phyloP scores from a whole-genome alignment of 345 rosid genomes.

The Melastoma malabathricum region DNA sequence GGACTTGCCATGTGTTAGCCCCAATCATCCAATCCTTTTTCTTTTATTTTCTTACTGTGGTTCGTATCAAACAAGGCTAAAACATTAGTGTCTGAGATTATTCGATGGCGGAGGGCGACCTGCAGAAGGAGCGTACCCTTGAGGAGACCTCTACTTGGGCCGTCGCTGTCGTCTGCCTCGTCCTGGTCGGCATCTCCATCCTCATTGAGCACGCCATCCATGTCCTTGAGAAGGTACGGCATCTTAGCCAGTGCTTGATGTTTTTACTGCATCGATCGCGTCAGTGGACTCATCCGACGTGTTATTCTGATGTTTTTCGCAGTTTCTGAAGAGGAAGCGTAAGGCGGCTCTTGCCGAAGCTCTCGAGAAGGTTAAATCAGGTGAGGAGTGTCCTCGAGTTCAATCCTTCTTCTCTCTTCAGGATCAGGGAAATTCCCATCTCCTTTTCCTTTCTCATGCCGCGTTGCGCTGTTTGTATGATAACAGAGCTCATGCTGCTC shows the following conservation, averaged over 20 bases:
- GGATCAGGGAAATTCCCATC: background rate
- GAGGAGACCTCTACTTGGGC: constrained; percentile 38
- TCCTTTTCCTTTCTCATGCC: background rate
- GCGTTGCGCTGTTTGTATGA: constrained; percentile 3
- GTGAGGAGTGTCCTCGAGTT: constrained; percentile 16
- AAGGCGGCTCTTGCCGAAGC: constrained; percentile 65
- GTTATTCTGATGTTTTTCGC: constrained; percentile 7
- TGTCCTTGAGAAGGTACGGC: constrained; percentile 17
- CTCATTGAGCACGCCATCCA: constrained; percentile 24
- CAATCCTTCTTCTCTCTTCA: background rate
- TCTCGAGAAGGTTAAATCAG: constrained; percentile 82
- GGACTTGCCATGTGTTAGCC: background rate
- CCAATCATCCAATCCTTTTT: background rate
- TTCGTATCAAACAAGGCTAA: no score
- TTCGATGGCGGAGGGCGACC: constrained; percentile 2
- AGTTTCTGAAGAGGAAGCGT: constrained; percentile 51
- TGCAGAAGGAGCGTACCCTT: constrained; percentile 14
- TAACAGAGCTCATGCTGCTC: constrained; percentile 69
- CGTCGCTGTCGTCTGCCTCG: constrained; percentile 31
- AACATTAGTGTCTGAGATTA: no score
- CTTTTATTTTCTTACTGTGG: background rate
- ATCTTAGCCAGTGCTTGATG: background rate
- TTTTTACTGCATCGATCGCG: no score
- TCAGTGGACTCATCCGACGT: no score
- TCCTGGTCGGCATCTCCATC: constrained; percentile 25